Base-by-base conservation (phyloP, 2,329 filamentous ascomycete genomes). In the Hypocrella siamensis region DNA sequence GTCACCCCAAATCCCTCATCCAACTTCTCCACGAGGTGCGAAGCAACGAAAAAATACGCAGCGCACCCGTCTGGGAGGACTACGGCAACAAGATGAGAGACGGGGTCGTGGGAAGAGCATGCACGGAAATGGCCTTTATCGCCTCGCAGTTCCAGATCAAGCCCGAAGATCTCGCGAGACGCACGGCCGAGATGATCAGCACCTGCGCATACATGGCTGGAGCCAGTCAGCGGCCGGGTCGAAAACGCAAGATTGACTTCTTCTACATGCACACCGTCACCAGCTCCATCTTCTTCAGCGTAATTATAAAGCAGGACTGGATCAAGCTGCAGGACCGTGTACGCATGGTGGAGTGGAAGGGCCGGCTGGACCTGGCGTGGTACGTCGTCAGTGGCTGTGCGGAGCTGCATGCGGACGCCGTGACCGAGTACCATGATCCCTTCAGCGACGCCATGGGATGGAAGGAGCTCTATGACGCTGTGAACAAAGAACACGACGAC, bases 331-430 rank as follows among this genome's bases (percentile, higher is more conserved):
- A 41, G 18, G 46, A 54, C 31, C 74, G 74, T 40, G 52, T 57
- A 15, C 64, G 75, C 3, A 52, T 83, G 1, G 52, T 83, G 4
- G 71, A 79, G 48, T 78, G 66, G 63, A 82, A 80, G 46, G 69
- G 59, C 4, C 64, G 76, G 26, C 49, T 65, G 31, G 75, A 79
- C 45, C 56, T 83, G 3, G 53, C 63, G 24, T 61, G 75, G 58
- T 83, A 83, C 43, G 68, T 69, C 1, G 71, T 70, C 0, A 57
- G 68, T 7, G 58, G 60, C 5, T 57, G 58, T 1, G 67, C 75
- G 0, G 29, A 38, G 24, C 40, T 53, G 3, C n/a, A 44, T 27
- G 18, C 14, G 5, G 37, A 45, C 3, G 26, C 31, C 14, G 34
- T 51, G 6, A 16, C 21, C 3, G 33, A 35, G 3, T 52, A 51